These are phyloP conservation scores for Leishmania gerbilli DNA, from an alignment of 208 protist species.

Conservation along the genomic window DNA sequence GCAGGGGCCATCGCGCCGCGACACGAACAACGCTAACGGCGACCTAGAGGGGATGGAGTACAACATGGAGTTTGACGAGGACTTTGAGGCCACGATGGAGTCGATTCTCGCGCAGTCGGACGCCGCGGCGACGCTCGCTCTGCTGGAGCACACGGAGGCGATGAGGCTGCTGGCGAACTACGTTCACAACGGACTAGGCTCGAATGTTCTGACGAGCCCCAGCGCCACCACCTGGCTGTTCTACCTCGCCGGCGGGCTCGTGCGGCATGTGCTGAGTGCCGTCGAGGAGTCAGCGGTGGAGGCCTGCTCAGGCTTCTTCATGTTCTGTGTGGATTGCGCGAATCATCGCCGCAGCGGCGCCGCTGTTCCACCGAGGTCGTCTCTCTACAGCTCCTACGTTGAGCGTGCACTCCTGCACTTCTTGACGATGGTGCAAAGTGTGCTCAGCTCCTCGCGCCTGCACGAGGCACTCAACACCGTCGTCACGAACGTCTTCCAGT, in stretches of 20 bases:
- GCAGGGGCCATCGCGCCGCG: not conserved
- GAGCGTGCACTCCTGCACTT: constrained; percentile 78
- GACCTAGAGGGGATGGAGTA: constrained; percentile 19
- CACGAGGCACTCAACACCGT: constrained; percentile 49
- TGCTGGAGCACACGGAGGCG: constrained; percentile 47
- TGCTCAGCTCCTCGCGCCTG: constrained; percentile 55
- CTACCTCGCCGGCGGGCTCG: constrained; percentile 63
- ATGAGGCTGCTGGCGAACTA: constrained; percentile 60
- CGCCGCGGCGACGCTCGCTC: constrained; percentile 42
- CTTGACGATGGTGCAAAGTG: constrained; percentile 57
- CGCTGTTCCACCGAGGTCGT: constrained; percentile 15
- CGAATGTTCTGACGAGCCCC: constrained; percentile 55
- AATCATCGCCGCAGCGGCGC: constrained; percentile 44
- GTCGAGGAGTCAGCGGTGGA: constrained; percentile 51
- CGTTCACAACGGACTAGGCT: constrained; percentile 47
- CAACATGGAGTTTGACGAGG: constrained; percentile 34
- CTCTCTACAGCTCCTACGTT: constrained; percentile 53
- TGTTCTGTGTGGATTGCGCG: constrained; percentile 70
- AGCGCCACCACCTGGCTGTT: constrained; percentile 79
- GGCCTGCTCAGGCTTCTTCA: constrained; percentile 59
- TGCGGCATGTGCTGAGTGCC: constrained; percentile 48
- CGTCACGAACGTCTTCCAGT: constrained; percentile 76
- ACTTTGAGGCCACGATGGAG: constrained; percentile 54
- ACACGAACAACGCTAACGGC: constrained; percentile 7
- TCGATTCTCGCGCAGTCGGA: constrained; percentile 61